Evolutionary conservation across 1,284 basidiomycete species (phyloP).

Genomic region (Tilletia indica): DNA sequence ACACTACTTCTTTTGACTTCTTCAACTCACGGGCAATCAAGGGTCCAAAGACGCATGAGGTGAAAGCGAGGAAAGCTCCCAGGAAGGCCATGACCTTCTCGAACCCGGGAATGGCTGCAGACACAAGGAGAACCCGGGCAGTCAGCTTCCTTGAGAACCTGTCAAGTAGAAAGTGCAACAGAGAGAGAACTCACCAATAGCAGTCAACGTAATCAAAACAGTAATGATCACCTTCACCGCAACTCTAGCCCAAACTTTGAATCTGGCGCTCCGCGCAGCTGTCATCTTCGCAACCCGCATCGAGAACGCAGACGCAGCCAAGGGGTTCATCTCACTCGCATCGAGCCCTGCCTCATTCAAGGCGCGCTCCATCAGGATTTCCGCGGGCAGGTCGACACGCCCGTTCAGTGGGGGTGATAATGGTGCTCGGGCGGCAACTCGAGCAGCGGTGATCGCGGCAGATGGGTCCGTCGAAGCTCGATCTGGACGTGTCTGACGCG

Average conservation of each 20-base stretch:
- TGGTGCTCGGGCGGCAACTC: neutral
- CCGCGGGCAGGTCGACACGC: neutral
- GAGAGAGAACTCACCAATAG: constrained; percentile 27
- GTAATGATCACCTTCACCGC: constrained; percentile 37
- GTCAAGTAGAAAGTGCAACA: neutral
- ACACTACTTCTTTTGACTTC: neutral
- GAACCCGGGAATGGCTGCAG: constrained; percentile 69
- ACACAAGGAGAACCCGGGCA: too few relatives aligned
- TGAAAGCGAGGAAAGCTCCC: constrained; percentile 78
- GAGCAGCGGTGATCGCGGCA: too few relatives aligned
- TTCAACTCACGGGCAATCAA: constrained; percentile 34
- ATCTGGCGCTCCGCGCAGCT: constrained; percentile 21
- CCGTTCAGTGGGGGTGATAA: neutral
- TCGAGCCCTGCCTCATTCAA: constrained; percentile 9
- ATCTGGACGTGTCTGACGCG: neutral
- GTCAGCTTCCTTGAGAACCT: too few relatives aligned
- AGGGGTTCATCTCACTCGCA: constrained; percentile 27
- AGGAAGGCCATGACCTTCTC: constrained; percentile 85
- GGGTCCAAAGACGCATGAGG: constrained; percentile 58
- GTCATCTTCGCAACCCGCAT: constrained; percentile 30
- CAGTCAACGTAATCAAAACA: constrained; percentile 38
- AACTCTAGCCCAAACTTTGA: constrained; percentile 22
- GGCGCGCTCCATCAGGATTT: neutral
- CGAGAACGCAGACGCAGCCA: constrained; percentile 34
- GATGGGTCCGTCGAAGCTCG: too few relatives aligned